These are phyloP conservation scores for Posidonia australis DNA, from an alignment of 106 monocot genomes.

Conservation along the genomic window DNA sequence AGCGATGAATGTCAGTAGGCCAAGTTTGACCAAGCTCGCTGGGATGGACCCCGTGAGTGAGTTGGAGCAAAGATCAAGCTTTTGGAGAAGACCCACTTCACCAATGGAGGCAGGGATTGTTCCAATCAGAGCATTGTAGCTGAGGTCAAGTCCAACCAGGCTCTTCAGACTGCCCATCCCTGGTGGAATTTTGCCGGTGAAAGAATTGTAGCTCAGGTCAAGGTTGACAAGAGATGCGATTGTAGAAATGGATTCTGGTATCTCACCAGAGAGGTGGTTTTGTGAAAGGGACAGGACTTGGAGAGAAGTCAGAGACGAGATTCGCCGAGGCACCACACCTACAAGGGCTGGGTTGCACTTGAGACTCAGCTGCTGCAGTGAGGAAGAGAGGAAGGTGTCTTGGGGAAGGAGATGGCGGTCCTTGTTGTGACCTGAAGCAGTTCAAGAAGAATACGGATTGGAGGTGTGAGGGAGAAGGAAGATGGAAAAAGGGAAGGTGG, in stretches of 20 bases:
- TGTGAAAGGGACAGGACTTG: slow-evolving; percentile 74
- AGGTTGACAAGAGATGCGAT: slow-evolving; percentile 54
- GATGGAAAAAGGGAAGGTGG: slow-evolving; percentile 57
- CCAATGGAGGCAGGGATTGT: slow-evolving; percentile 49
- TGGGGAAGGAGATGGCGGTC: slow-evolving; percentile 23
- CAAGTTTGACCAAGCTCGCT: slow-evolving; percentile 24
- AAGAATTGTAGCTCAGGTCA: slow-evolving; percentile 76
- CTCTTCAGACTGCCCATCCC: slow-evolving; percentile 27
- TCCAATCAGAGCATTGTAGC: slow-evolving; percentile 76
- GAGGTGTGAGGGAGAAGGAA: slow-evolving; percentile 50
- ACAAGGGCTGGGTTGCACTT: slow-evolving; percentile 55
- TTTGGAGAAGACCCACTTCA: slow-evolving; percentile 49
- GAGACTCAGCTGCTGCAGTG: slow-evolving; percentile 70
- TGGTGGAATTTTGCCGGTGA: slow-evolving; percentile 44
- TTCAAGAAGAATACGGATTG: slow-evolving; percentile 68
- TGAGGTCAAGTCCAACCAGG: slow-evolving; percentile 58
- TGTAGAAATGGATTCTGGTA: slow-evolving; percentile 29
- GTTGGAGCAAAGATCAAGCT: slow-evolving; percentile 85
- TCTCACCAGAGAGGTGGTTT: slow-evolving; percentile 43
- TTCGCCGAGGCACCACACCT: slow-evolving; percentile 41
- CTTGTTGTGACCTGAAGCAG: slow-evolving; percentile 49
- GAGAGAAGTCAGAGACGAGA: slow-evolving; percentile 47
- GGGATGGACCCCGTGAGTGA: slow-evolving; percentile 49
- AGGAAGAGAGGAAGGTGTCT: neutral
- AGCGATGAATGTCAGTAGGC: slow-evolving; percentile 49